Evolutionary conservation across 1,284 basidiomycete genomes (phyloP), one percentile per base, ranked within the genome.

Genomic region (Quambalaria eucalypti): DNA sequence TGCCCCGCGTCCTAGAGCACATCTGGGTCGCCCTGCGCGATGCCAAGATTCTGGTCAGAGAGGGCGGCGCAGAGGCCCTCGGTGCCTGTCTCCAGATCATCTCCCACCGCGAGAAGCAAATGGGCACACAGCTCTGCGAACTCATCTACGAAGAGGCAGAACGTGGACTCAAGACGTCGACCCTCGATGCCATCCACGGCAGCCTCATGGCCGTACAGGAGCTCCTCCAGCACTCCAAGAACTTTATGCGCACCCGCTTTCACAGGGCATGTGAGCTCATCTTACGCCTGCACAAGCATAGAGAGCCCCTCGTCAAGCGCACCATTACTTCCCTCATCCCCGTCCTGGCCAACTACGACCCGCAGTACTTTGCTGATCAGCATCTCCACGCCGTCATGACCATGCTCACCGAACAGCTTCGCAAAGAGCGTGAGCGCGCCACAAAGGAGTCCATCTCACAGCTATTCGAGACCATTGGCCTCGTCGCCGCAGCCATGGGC

Each of bases 241-340:
- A 91, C 88, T 96, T 93, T 67, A 93, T 97, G 90, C 84, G 84
- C 65, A 88, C 93, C 60, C 87, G 85, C 48, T 96, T 91, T 71
- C 78, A 87, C 48, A 85, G 88, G 62, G 87, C 88, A 8, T 90
- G 90, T 60, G 92, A 97, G 62, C 86, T 89, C 64, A 90, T 97
- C 50, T 81, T 98, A 19, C 89, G 91, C 62, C 81, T 99, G 2
- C 86, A 89, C 69, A 93, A 90, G 77, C 86, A 90, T 0, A 83
- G 84, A 30, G 95, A 98, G 71, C 82, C 91, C 44, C 86, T 89
- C 29, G 88, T 90, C 65, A 88, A 90, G 87, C 73, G 63, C 76
- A 76, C 61, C 19, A 64, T 66, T 51, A 66, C 63, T 31, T 62
- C 62, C 33, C 61, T 75, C 39, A 68, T 74, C 28, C 73, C 73